Evolutionary conservation across 495 filamentous ascomycete genomes (phyloP), one percentile per base, ranked within the genome.

Genomic region (Thermothielavioides terrestris): DNA sequence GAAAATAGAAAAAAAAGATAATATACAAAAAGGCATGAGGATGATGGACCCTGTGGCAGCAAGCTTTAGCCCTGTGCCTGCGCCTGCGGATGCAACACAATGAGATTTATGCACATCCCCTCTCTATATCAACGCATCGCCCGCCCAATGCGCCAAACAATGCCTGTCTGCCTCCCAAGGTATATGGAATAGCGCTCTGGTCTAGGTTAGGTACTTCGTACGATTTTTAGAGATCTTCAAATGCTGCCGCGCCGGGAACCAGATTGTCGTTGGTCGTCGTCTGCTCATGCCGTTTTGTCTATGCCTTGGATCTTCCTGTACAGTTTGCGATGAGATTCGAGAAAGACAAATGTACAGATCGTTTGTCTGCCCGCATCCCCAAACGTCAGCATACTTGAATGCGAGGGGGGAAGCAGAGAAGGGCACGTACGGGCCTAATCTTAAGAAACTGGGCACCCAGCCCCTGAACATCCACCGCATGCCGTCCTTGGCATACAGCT

Each of bases 391-490:
- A 2, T 28, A 15, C 12, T 38, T 32, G 22, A 23, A n/a, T 37
- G 0, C 2, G 11, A 23, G 40, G 20, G 18, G 1, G 18, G 28
- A 12, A 15, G 23, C 6, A 25, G 12, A 30, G 46, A 38, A 40
- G 20, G 27, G n/a, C n/a, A 72, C 73, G 63, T 65, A 76, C 73
- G 77, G 79, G 50, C 79, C 94, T 49, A 98, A 61, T n/a, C 92
- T 77, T 49, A 95, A 81, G 64, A 98, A 98, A 59, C 88, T 92
- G 9, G 92, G 92, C 37, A 95, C 84, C 92, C 92, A 98, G n/a
- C 92, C 92, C 61, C 84, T 83, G 68, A 96, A 97, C 78, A 89
- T 86, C 92, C 92, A 98, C 50, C 72, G 65, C 38, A 87, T 64
- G 23, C 91, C 91, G 64, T 98, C 90, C 45, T 80, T 77, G 54